Percentiles rank a stretch among this genome's conserved stretches.
Evolutionary conservation across 2,329 filamentous ascomycete species (phyloP).

Genomic region (Erysiphe neolycopersici): DNA sequence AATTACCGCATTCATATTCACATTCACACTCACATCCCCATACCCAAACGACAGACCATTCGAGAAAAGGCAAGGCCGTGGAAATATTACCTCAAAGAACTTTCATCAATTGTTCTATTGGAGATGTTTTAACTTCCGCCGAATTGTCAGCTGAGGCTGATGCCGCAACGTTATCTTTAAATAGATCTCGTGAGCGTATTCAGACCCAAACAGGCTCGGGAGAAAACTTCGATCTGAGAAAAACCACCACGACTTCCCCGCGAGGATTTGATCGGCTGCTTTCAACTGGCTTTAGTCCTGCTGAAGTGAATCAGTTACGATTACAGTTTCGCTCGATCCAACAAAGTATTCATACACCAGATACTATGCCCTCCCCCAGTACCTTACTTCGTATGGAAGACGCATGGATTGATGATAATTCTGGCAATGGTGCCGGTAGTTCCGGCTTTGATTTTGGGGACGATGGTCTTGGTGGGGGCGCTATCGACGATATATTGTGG

Average conservation of each 20-base stretch:
- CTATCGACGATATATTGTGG: slow-evolving; percentile 64
- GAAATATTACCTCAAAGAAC: slow-evolving; percentile 25
- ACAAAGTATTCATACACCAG: slow-evolving; percentile 55
- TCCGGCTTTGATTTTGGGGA: slow-evolving; percentile 15
- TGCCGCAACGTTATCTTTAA: slow-evolving; percentile 6
- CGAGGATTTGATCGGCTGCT: slow-evolving; percentile 77
- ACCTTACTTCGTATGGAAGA: slow-evolving; percentile 61
- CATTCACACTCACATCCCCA: slow-evolving; percentile 5
- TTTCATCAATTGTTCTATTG: slow-evolving; percentile 86
- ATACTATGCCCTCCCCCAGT: slow-evolving; percentile 61
- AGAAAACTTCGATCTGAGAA: slow-evolving; percentile 1
- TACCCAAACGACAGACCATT: slow-evolving; percentile 12
- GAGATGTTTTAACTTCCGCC: slow-evolving; percentile 36
- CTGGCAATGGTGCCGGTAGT: slow-evolving; percentile 16
- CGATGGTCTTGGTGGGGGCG: slow-evolving; percentile 14
- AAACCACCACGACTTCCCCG: slow-evolving; percentile 24
- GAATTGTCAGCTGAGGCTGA: slow-evolving; percentile 44
- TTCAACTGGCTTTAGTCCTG: slow-evolving; percentile 49
- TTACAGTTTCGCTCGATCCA: slow-evolving; percentile 77
- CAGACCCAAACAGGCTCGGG: slow-evolving; percentile 2
- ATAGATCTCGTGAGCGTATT: slow-evolving; percentile 4
- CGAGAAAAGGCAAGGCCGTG: slow-evolving; percentile 42
- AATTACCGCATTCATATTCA: slow-evolving; percentile 26
- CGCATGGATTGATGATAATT: slow-evolving; percentile 58
- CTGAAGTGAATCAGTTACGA: slow-evolving; percentile 62